phyloP scores from a whole-genome alignment of 352 stramenopile genomes.

The Pythium folliculosum region DNA sequence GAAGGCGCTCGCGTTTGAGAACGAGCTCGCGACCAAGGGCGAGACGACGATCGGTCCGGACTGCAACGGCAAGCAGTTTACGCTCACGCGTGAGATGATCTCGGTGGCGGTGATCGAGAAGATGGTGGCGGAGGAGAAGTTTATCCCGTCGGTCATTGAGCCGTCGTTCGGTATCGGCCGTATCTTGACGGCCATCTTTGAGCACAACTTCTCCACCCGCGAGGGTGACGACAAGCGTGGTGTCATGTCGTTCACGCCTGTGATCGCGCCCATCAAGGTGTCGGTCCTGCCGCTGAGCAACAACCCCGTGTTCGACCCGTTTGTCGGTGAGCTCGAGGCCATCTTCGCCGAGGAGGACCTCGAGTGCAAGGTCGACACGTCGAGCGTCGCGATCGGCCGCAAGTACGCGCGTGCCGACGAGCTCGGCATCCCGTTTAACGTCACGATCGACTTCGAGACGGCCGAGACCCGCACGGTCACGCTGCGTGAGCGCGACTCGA shows the following conservation, averaged over 20 bases:
- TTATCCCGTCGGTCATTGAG: conserved; percentile 99
- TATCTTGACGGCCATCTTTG: conserved; percentile 97
- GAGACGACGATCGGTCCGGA: conserved; percentile 89
- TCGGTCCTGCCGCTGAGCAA: conserved; percentile 93
- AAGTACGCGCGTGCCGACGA: conserved; percentile 98
- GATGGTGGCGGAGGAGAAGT: conserved; percentile 97
- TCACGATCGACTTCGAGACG: conserved; percentile 99
- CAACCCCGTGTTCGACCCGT: conserved; percentile 83
- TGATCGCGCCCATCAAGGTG: conserved; percentile 99
- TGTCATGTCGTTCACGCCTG: conserved; percentile 97
- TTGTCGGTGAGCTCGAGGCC: conserved; percentile 77
- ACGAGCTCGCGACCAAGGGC: conserved; percentile 88
- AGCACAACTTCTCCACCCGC: conserved; percentile 98
- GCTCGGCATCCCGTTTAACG: conserved; percentile 97
- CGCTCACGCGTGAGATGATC: conserved; percentile 95
- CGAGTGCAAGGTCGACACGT: conserved; percentile 95
- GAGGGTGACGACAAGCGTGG: conserved; percentile 96
- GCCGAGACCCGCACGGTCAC: conserved; percentile 93
- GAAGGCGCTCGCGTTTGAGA: conserved; percentile 89
- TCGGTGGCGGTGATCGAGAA: conserved; percentile 94
- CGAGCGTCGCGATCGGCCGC: conserved; percentile 94
- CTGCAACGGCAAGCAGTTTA: conserved; percentile 88
- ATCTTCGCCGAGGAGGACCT: conserved; percentile 64
- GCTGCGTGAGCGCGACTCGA: conserved; percentile 97
- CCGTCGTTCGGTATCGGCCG: conserved; percentile 99